These are phyloP conservation scores for Rhipidocladum racemiflorum DNA, from an alignment of 176 grass and related monocot genomes.

Conservation along the genomic window DNA sequence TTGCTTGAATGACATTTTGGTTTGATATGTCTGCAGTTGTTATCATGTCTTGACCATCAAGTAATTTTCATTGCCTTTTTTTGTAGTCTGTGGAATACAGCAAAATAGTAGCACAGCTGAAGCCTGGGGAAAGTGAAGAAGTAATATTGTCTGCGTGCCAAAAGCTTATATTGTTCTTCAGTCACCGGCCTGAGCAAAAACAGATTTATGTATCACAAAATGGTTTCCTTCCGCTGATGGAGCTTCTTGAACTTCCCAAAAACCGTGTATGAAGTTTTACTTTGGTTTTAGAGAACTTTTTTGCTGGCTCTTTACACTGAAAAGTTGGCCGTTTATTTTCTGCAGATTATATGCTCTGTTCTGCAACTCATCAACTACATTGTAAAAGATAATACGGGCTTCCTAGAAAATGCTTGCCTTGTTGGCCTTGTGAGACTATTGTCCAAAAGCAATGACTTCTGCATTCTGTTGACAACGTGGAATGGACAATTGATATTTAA, in stretches of 20 bases:
- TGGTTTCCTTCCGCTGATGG: constrained; percentile 91
- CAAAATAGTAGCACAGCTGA: constrained; percentile 88
- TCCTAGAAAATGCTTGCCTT: constrained; percentile 97
- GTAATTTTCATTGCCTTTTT: constrained; percentile 17
- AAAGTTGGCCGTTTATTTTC: constrained; percentile 20
- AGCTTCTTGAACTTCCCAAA: constrained; percentile 93
- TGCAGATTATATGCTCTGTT: constrained; percentile 76
- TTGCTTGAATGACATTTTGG: not conserved
- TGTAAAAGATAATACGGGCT: constrained; percentile 72
- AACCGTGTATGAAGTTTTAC: constrained; percentile 62
- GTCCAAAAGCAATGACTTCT: constrained; percentile 15
- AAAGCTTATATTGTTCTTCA: constrained; percentile 83
- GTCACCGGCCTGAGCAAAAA: constrained; percentile 78
- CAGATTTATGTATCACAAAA: constrained; percentile 86
- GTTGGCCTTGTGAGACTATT: constrained; percentile 82
- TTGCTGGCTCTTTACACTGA: constrained; percentile 23
- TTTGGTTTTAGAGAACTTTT: constrained; percentile 13
- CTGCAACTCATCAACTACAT: constrained; percentile 91
- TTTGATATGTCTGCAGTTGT: constrained; percentile 1
- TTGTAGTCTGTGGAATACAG: constrained; percentile 92
- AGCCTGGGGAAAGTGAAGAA: constrained; percentile 84
- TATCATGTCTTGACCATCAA: constrained; percentile 12
- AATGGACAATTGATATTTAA: constrained; percentile 23
- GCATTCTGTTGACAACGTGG: constrained; percentile 17
- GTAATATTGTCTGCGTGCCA: constrained; percentile 82